Conservation (phyloP, 345 rosid species). For the Brassica incana region DNA sequence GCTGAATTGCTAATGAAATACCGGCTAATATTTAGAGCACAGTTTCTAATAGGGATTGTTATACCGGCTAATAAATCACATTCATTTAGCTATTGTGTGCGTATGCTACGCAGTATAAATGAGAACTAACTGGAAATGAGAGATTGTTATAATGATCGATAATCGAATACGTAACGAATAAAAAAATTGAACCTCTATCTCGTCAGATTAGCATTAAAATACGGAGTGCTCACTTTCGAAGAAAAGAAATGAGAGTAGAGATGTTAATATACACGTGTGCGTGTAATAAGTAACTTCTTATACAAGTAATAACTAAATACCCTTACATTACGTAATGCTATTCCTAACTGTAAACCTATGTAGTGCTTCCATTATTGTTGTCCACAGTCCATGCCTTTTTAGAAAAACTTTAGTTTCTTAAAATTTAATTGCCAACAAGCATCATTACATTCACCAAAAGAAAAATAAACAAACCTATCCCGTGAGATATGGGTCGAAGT, state of each 20-base stretch:
- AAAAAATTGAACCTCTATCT: neutral
- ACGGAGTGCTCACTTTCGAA: neutral
- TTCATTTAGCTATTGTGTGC: neutral
- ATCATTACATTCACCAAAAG: neutral
- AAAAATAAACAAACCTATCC: neutral
- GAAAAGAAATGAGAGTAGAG: neutral
- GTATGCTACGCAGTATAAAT: neutral
- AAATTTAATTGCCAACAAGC: neutral
- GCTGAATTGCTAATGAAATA: neutral
- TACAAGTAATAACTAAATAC: neutral
- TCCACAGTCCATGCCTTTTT: neutral
- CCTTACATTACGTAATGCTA: neutral
- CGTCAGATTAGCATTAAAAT: neutral
- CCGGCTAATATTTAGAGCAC: neutral
- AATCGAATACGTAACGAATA: neutral
- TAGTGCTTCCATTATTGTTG: neutral
- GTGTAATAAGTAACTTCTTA: neutral
- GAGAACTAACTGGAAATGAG: neutral
- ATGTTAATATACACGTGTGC: neutral
- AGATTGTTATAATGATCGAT: neutral
- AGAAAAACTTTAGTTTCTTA: neutral
- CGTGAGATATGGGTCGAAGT: neutral
- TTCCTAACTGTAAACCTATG: neutral
- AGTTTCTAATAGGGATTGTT: neutral
- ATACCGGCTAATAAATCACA: neutral